These are phyloP conservation scores for Asparagopsis taxiformis DNA, from an alignment of 31 red algal species.

Conservation along the genomic window DNA sequence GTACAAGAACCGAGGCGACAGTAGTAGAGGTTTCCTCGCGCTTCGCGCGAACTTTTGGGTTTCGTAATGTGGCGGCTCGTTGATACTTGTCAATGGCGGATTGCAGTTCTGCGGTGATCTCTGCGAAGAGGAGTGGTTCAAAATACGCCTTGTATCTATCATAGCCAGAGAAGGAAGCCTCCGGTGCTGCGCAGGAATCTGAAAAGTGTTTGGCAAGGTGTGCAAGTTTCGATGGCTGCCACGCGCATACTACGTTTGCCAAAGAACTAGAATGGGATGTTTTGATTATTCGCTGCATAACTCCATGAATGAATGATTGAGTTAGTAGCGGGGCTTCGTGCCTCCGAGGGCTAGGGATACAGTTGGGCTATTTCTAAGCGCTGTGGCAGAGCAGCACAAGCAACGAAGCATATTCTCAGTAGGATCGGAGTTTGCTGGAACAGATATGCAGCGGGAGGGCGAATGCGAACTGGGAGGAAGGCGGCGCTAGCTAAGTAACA, in stretches of 20 bases:
- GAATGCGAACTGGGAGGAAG: too few relatives aligned
- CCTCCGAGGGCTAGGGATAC: constrained; percentile 16
- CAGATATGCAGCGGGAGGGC: too few relatives aligned
- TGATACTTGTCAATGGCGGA: constrained; percentile 71
- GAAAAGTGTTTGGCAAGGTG: constrained; percentile 49
- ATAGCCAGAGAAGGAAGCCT: constrained; percentile 57
- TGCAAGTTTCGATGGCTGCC: constrained; percentile 49
- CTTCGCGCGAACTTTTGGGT: constrained; percentile 51
- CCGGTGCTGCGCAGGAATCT: constrained; percentile 50
- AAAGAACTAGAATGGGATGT: constrained; percentile 58
- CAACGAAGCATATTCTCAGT: neutral
- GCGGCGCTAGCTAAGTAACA: too few relatives aligned
- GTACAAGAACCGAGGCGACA: constrained; percentile 38
- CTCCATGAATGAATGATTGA: constrained; percentile 33
- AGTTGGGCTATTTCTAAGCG: constrained; percentile 20
- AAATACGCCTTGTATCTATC: constrained; percentile 78
- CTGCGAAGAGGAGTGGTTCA: constrained; percentile 78
- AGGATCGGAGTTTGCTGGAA: neutral
- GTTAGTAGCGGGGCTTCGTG: constrained; percentile 24
- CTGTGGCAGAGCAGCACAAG: constrained; percentile 4
- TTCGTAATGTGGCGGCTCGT: constrained; percentile 29
- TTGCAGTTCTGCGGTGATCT: constrained; percentile 72
- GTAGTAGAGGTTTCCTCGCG: constrained; percentile 46
- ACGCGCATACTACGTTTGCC: constrained; percentile 63
- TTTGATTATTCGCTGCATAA: constrained; percentile 43